Base-by-base conservation (phyloP, 768 basidiomycete genomes). In the Daedalea quercina region DNA sequence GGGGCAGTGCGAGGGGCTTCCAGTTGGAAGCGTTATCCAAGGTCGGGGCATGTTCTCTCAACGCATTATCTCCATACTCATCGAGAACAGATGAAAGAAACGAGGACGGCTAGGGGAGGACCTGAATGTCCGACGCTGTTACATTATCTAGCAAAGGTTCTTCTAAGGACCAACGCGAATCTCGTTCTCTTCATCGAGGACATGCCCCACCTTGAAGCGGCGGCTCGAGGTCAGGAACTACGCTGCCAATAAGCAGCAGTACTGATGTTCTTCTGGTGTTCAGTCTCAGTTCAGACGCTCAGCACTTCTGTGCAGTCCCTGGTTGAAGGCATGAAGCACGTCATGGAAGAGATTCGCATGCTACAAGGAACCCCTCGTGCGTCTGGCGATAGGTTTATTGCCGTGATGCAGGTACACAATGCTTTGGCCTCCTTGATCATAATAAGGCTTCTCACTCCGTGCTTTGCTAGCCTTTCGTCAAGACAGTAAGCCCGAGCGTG, bases 1-100 rank as follows among this genome's bases (percentile, higher is more conserved):
- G 93, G 35, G 94, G 94, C 17, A 78, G 81, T 31, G 94, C 94
- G 13, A 73, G 71, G 3, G 94, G 94, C 1, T 95, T 97, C 69
- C 87, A 85, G 59, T 71, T 97, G 23, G 87, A 90, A 51, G 81
- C 87, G 0, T 68, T 97, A 23, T 65, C 84, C 22, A 93, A 94
- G 84, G 93, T 92, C n/a, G n/a, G 49, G 19, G 65, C 31, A 40
- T 17, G 34, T 1, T 2, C 2, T 20, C 17, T 42, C 26, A 31
- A n/a, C 19, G 12, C 26, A 42, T 34, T 26, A 1, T 9, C 9
- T 15, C 9, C 17, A 3, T n/a, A 43, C n/a, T 20, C 19, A 55
- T 20, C 20, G 34, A 33, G 8, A 37, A 28, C 56, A 95, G 93
- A 69, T 93, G 70, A 85, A 82, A 63, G 91, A 94, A 59, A 93